A percentile compares a stretch with the other conserved stretches of the same genome.
Conservation (phyloP, 1,284 basidiomycete species). For the Ceraceosorus guamensis region DNA sequence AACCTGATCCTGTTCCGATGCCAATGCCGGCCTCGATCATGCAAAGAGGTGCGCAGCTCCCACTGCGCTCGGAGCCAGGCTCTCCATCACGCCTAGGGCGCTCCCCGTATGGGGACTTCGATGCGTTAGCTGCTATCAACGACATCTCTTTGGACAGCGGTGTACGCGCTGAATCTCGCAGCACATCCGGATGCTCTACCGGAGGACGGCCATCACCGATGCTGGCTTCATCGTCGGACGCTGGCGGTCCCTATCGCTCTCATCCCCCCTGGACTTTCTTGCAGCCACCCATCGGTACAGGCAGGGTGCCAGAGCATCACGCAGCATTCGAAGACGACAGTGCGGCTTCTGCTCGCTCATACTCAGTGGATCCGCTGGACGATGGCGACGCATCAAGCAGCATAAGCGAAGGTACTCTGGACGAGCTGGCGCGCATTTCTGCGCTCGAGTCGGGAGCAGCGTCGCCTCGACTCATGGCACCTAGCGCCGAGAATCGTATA, state of each 20-base stretch:
- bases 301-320: constrained; percentile 9
- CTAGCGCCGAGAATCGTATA: neutral
- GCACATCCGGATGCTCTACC: neutral
- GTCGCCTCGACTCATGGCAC: neutral
- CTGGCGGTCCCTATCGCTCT: neutral
- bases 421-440: constrained; percentile 28
- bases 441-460: constrained; percentile 12
- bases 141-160: neutral
- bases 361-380: neutral
- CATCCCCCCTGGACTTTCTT: constrained; percentile 12
- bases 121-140: constrained; percentile 4
- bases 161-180: neutral
- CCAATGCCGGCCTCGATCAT: too few relatives aligned
- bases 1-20: neutral
- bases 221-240: neutral
- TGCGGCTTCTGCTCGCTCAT: constrained; percentile 1
- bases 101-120: constrained; percentile 1
- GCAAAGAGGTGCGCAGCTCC: neutral
- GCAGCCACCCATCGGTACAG: constrained; percentile 5
- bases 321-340: neutral
- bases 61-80: constrained; percentile 9
- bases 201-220: neutral
- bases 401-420: constrained; percentile 28
- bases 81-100: constrained; percentile 3
- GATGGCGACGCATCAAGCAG: constrained; percentile 16